Evolutionary conservation across 2,329 filamentous ascomycete genomes (phyloP), one percentile per base, ranked within the genome.

Genomic region (Zasmidium citrigriseum): DNA sequence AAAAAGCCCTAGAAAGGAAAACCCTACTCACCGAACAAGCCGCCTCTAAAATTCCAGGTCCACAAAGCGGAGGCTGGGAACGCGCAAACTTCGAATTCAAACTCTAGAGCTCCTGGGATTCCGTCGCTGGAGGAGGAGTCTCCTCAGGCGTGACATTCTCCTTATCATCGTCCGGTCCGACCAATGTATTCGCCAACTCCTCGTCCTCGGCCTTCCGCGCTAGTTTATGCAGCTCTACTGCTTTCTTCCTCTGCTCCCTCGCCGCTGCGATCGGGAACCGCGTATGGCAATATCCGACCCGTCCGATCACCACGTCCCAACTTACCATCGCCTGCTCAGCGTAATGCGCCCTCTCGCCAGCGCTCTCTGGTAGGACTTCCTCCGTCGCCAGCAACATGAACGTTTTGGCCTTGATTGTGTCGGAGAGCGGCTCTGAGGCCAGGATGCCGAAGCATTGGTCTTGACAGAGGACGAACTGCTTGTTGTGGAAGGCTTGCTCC

Each of bases 1-100:
- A 98, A 67, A 83, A 84, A 61, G 85, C 90, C 45, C 80, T 84
- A 50, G 82, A 82, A 12, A 75, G 89, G 66, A 98, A 98, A 79
- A 74, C 84, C 25, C 79, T 78, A 23, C 78, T 98, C 18, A 87
- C 89, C 10, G 54, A 65, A n/a, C 56, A 53, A 38, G 58, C 66
- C 18, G 69, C 69, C 4, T 47, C 51, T 3, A 64, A 62, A 34
- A 52, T 50, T 4, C 64, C 68, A 38, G 24, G 18, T 9, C 56
- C 67, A 14, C 55, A 59, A 14, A 64, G 58, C 48, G 69, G 69
- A 23, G 70, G 70, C 1, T 72, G 70, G 70, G 70, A 72, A 49
- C 62, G 62, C 20, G 47, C 67, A 3, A 67, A 54, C 10, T 63
- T 65, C 24, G 70, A 72, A 10, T 70, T 72, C 61, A 72, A 72